Base-by-base conservation (phyloP, 345 rosid species). In the Citrus reticulata region DNA sequence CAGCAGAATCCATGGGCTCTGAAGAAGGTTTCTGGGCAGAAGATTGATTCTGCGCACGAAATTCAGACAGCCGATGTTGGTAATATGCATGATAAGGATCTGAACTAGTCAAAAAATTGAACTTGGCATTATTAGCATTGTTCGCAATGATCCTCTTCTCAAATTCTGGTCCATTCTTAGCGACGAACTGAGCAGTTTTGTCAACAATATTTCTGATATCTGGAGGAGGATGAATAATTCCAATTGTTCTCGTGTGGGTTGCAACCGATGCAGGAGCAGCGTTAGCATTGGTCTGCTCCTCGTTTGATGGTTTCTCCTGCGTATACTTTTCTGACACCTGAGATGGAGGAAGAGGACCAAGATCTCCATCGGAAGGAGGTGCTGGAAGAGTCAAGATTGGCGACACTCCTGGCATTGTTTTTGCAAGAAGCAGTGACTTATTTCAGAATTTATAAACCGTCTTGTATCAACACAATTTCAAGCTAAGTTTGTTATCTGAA, bases 21-120 rank as follows among this genome's bases (percentile, higher is more conserved):
- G 82, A 77, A 30, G 84, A 49, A 74, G 83, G 72, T 79, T 80
- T 88, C 76, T 78, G 83, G 4, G 80, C 78, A 42, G 92, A 81
- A 81, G 88, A 75, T 74, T 80, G 89, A 81, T 85, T 88, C 85
- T 86, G 93, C 0, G 84, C 78, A 9, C 89, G 91, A 74, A 85
- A 89, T 68, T 89, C 93, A 39, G 90, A 49, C 82, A 89, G 73
- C 17, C 85, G 81, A 78, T 89, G 91, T 51, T 89, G 90, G 62
- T 89, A 89, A 66, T 88, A 89, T 35, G 93, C 93, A 85, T 89
- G 88, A 66, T 88, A 89, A 2, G 93, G 91, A 80, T 89, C 91
- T 0, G 89, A 85, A 5, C 86, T 9, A 70, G 72, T 88, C 85
- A 89, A 82, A 73, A 89, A 89, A 71, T 89, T 88, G 76, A 89